phyloP scores from a whole-genome alignment of 2,329 filamentous ascomycete species.

The Colletotrichum endophyticum region DNA sequence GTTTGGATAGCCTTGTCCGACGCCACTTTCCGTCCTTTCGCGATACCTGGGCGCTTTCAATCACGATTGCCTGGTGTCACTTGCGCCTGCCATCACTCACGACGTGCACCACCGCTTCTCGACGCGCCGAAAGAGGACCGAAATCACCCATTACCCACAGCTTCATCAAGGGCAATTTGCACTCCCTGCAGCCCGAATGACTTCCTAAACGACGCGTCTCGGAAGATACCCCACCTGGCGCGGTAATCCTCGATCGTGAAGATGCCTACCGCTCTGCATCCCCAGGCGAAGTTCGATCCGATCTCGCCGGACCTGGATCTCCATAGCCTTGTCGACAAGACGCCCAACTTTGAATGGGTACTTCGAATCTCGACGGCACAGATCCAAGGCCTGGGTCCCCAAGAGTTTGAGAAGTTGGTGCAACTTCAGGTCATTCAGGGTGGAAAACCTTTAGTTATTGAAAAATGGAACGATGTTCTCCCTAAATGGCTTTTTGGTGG shows the following conservation, averaged over 20 bases:
- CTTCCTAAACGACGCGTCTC: background rate
- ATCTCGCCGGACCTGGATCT: constrained; percentile 87
- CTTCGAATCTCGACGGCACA: constrained; percentile 79
- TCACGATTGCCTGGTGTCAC: background rate
- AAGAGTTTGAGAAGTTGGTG: constrained; percentile 86
- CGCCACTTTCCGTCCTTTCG: background rate
- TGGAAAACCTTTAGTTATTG: constrained; percentile 88
- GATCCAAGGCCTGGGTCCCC: constrained; percentile 76
- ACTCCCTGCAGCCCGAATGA: background rate
- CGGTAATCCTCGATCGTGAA: constrained; percentile 27
- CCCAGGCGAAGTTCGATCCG: constrained; percentile 89
- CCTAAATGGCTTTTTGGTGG: constrained; percentile 80
- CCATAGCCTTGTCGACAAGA: constrained; percentile 73
- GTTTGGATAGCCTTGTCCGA: background rate
- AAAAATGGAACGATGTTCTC: constrained; percentile 80
- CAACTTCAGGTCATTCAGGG: constrained; percentile 81
- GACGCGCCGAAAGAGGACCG: background rate
- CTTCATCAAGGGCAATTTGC: background rate
- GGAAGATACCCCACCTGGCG: background rate
- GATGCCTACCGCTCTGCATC: constrained; percentile 79
- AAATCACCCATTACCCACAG: background rate
- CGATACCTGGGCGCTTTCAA: background rate
- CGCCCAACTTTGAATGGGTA: constrained; percentile 86
- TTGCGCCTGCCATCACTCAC: background rate
- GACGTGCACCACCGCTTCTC: too few relatives aligned